Evolutionary conservation across 257 asterid species (phyloP), one percentile per base, ranked within the genome.

Genomic region (Nyctanthes arbortristis): DNA sequence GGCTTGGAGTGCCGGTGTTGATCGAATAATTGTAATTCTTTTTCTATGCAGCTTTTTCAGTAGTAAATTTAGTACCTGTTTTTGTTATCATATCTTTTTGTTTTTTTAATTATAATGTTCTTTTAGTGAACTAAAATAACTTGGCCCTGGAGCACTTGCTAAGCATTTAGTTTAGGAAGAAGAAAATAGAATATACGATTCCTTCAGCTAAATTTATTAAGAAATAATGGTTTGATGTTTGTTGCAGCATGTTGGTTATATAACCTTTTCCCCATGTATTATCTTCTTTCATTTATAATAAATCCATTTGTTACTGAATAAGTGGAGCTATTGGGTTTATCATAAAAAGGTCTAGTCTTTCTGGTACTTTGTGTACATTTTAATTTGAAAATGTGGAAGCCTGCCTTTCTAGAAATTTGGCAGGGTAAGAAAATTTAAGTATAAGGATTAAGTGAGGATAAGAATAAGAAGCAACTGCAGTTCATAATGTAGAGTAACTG

Each of bases 1-100:
- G 85, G 99, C 99, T 69, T 93, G 99, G 97, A 77, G 76, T 73
- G 91, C 99, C 30, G 97, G 99, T 34, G 96, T 91, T 54, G 95
- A 93, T 66, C 88, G 97, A 72, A 89, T 93, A 33, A 86, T 93
- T 30, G 99, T 93, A 79, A 27, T 73, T 25, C 58, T 61, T 67
- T 73, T 34, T 30, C 78, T 39, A 20, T 0, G 31, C 24, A 24
- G 5, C 31, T 4, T 14, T 28, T 67, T 29, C 57, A 55, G 33
- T 47, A 3, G 27, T 27, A 33, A 62, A 49, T 69, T 61, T 31
- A n/a, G 27, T 64, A 33, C 60, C 25, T 43, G n/a, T 62, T 74
- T 7, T 54, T 11, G 0, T 39, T n/a, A n/a, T n/a, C n/a, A n/a
- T n/a, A n/a, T n/a, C n/a, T n/a, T n/a, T 2, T 45, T 20, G 27